Evolutionary conservation across 2,329 filamentous ascomycete species (phyloP).

Genomic region (Didymella arachidicola): DNA sequence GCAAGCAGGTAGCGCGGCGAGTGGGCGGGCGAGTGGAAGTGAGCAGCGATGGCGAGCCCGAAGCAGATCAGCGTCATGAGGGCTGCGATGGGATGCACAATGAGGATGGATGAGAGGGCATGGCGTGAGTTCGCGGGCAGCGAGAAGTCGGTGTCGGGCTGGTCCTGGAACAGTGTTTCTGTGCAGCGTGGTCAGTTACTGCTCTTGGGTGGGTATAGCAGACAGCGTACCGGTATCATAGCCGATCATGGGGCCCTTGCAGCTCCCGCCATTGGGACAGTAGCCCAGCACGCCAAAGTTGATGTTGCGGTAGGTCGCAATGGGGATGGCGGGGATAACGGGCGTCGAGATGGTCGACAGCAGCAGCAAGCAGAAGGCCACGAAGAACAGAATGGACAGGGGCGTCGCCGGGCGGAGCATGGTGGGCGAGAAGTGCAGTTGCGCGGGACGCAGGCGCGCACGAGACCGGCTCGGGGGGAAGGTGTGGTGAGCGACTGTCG

Average conservation of each 20-base stretch:
- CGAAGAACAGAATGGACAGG: conserved; percentile 82
- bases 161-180: conserved; percentile 59
- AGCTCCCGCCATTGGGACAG: conserved; percentile 68
- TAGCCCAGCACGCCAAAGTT: conserved; percentile 94
- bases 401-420: conserved; percentile 94
- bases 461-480: conserved; percentile 35
- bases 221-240: conserved; percentile 78
- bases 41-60: conserved; percentile 77
- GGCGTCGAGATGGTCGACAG: conserved; percentile 91
- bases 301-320: conserved; percentile 78
- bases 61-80: conserved; percentile 86
- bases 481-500: conserved; percentile 25
- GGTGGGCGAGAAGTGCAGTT: conserved; percentile 52
- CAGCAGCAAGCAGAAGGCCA: conserved; percentile 84
- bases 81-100: conserved; percentile 91
- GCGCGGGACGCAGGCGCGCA: conserved; percentile 39
- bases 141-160: conserved; percentile 62
- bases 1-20: conserved; percentile 87
- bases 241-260: conserved; percentile 79
- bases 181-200: conserved; percentile 25
- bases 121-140: conserved; percentile 70
- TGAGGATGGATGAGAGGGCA: conserved; percentile 84
- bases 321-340: conserved; percentile 82
- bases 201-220: conserved; percentile 3
- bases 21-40: conserved; percentile 87